Evolutionary conservation across 139 green algal genomes (phyloP).

Genomic region (Chlamydomonas sp.): DNA sequence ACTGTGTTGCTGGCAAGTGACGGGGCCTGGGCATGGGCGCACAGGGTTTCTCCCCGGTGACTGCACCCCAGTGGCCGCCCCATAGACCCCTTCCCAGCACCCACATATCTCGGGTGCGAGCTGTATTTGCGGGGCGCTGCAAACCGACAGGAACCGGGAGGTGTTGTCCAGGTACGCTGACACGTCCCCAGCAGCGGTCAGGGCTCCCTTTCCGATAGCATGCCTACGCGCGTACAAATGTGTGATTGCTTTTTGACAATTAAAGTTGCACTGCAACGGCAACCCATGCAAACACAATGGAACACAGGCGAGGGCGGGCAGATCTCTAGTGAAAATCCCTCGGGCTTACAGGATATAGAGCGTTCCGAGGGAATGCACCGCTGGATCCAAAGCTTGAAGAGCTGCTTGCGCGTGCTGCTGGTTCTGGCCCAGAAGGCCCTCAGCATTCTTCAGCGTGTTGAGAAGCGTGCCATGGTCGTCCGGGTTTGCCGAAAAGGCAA

Average conservation of each 20-base stretch:
- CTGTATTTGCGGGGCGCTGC: conserved; percentile 63
- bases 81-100: neutral
- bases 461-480: conserved; percentile 33
- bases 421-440: conserved; percentile 15
- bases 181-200: conserved; percentile 35
- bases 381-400: conserved; percentile 51
- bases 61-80: neutral
- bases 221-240: neutral
- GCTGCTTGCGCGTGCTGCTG: conserved; percentile 41
- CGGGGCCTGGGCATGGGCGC: too few species aligned
- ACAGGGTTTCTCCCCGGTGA: too few species aligned
- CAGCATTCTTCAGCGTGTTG: conserved; percentile 20
- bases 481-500: conserved; percentile 4
- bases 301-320: neutral
- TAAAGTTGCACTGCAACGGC: neutral
- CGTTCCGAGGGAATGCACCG: conserved; percentile 71
- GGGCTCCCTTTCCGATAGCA: conserved; percentile 10
- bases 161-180: conserved; percentile 52
- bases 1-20: too few species aligned
- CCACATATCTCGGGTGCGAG: conserved; percentile 71
- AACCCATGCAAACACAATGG: neutral
- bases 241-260: conserved; percentile 27
- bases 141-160: conserved; percentile 61
- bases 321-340: conserved; percentile 2
- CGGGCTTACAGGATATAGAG: conserved; percentile 73